These are phyloP conservation scores for Puccinia coronata DNA, from an alignment of 1,284 basidiomycete genomes.

Conservation along the genomic window DNA sequence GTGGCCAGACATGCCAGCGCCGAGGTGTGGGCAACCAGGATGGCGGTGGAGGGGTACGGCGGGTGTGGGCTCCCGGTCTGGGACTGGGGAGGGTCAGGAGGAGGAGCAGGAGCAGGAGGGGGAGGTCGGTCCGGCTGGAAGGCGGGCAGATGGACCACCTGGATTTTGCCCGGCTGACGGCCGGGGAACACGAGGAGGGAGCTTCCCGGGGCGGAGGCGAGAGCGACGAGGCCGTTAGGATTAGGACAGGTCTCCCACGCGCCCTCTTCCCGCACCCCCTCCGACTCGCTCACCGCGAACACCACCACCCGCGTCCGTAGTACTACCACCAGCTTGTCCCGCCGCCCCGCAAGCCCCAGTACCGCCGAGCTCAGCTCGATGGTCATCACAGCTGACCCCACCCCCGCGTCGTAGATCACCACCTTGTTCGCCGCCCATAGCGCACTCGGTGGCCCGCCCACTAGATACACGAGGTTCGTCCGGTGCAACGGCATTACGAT, in stretches of 20 bases:
- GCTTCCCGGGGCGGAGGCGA: constrained; percentile 74
- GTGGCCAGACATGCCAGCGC: constrained; percentile 75
- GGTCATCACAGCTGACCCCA: constrained; percentile 75
- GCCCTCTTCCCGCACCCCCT: constrained; percentile 2
- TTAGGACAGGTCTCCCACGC: constrained; percentile 38
- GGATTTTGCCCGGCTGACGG: constrained; percentile 84
- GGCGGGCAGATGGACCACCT: constrained; percentile 75
- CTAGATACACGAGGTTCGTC: constrained; percentile 81
- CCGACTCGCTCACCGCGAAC: constrained; percentile 67
- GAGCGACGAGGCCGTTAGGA: constrained; percentile 72
- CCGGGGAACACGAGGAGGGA: constrained; percentile 84
- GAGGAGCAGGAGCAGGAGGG: constrained; percentile 69
- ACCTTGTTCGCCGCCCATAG: constrained; percentile 92
- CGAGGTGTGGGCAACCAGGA: constrained; percentile 81
- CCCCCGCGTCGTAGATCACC: constrained; percentile 80
- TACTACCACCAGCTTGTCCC: constrained; percentile 80
- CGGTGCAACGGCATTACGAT: constrained; percentile 75
- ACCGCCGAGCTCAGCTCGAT: constrained; percentile 88
- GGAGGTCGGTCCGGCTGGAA: constrained; percentile 30
- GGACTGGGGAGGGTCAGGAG: constrained; percentile 59
- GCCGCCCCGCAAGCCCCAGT: constrained; percentile 73
- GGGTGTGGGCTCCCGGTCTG: constrained; percentile 26
- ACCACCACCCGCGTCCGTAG: constrained; percentile 75
- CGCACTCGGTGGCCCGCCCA: constrained; percentile 86
- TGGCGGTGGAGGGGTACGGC: constrained; percentile 61